A percentile compares a stretch with the other conserved stretches of the same genome.
phyloP scores from a whole-genome alignment of 345 rosid species.

The Heritiera fomes region DNA sequence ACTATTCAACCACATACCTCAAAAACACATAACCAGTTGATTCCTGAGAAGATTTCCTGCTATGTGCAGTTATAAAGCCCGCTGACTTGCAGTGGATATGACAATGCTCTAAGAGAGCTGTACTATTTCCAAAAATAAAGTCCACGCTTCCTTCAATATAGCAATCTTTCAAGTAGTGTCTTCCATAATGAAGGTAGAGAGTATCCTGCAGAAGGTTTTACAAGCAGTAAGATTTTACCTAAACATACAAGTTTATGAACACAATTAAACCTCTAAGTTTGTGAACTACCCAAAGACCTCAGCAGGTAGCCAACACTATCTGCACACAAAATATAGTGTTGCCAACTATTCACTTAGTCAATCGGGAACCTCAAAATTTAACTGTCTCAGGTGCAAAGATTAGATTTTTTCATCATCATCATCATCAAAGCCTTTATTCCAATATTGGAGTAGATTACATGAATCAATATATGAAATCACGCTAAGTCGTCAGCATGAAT shows the following conservation, averaged over 20 bases:
- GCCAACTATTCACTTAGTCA: background rate
- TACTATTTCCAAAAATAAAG: conserved; percentile 95
- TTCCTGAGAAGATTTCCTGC: conserved; percentile 95
- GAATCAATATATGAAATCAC: too few relatives aligned
- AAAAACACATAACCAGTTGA: conserved; percentile 87
- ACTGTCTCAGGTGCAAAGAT: background rate
- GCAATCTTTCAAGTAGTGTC: conserved; percentile 84
- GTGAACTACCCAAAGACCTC: background rate
- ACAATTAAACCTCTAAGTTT: background rate
- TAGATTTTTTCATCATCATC: too few relatives aligned
- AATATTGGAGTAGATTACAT: too few relatives aligned
- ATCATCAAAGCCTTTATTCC: too few relatives aligned
- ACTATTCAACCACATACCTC: conserved; percentile 46
- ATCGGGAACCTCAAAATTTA: background rate
- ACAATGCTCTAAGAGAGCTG: conserved; percentile 91
- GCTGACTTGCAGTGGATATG: conserved; percentile 92
- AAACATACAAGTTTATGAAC: background rate
- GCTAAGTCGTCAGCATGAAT: too few relatives aligned
- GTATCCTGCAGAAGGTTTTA: conserved; percentile 64
- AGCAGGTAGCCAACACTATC: background rate
- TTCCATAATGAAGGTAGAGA: conserved; percentile 87
- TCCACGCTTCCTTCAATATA: conserved; percentile 93
- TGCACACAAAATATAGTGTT: background rate
- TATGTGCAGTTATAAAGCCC: conserved; percentile 88
- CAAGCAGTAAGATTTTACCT: conserved; percentile 1